These are phyloP conservation scores for Mycena kentingensis DNA, from an alignment of 768 basidiomycete genomes.

Conservation along the genomic window DNA sequence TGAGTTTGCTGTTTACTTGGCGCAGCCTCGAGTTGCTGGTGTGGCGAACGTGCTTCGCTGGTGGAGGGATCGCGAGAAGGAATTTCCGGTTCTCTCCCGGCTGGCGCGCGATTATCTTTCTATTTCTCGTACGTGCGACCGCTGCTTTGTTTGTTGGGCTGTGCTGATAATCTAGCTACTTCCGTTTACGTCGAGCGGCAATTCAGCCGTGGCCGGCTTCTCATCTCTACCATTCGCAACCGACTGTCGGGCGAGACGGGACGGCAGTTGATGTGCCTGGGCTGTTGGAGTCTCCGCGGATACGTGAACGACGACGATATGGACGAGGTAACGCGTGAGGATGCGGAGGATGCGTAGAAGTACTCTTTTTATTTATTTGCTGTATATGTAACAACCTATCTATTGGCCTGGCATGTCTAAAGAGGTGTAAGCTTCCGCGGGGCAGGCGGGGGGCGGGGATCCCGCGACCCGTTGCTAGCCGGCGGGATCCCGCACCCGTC, in stretches of 20 bases:
- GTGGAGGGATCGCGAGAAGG: constrained; percentile 25
- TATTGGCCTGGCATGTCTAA: too few species aligned
- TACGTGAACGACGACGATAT: constrained; percentile 7
- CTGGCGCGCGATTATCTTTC: constrained; percentile 37
- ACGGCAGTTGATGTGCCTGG: constrained; percentile 26
- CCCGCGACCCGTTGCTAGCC: too few species aligned
- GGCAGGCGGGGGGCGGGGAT: too few species aligned
- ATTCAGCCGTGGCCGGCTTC: constrained; percentile 28
- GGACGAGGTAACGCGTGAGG: too few species aligned
- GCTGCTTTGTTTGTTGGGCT: too few species aligned
- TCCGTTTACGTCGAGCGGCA: constrained; percentile 27
- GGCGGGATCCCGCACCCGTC: too few species aligned
- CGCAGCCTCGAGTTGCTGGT: constrained; percentile 17
- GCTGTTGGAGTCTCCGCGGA: constrained; percentile 20
- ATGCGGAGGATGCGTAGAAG: too few species aligned
- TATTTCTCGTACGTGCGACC: constrained; percentile 35
- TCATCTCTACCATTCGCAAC: constrained; percentile 26
- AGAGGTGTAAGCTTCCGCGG: too few species aligned
- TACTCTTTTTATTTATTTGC: too few species aligned
- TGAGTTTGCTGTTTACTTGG: constrained; percentile 32
- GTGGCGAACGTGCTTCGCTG: constrained; percentile 27
- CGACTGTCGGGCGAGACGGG: constrained; percentile 23
- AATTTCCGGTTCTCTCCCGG: constrained; percentile 28
- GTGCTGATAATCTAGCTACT: constrained; percentile 24
- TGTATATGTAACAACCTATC: too few species aligned